Base-by-base conservation (phyloP, 2,329 filamentous ascomycete species). In the Aureobasidium sp. region DNA sequence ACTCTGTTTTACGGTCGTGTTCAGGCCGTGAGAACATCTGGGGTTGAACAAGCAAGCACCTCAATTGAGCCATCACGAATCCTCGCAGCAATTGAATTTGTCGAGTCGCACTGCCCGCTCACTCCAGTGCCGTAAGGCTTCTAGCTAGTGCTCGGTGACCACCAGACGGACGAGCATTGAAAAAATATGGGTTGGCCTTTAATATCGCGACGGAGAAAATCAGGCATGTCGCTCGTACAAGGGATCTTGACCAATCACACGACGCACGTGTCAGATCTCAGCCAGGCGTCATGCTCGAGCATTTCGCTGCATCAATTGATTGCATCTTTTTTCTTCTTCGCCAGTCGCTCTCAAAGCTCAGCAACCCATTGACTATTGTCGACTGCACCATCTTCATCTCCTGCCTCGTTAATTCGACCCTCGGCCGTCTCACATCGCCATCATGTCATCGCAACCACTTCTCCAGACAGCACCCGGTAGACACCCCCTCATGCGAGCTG, bases 391-490 rank as follows among this genome's bases (percentile, higher is more conserved):
- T 36, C 17, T 29, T 8, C 39, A n/a, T 29, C 34, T 57, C 6
- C 20, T 27, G 25, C 41, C 14, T 12, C 31, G 31, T 42, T 42
- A 58, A 17, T 42, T 20, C 29, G 52, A 59, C n/a, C 49, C 41
- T 36, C 49, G 25, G 15, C 8, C 53, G 29, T 25, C 14, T 49
- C 64, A 64, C 57, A 66, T 62, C 51, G 39, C 65, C 74, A 82
- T 67, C 72, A 97, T 99, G 94, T 99, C 94, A 67, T 91, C 87
- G 75, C 93, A 97, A 79, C 94, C 94, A 72, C 89, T 99, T 63
- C 90, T 99, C 68, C 92, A 97, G 75, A 93, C 91, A 58, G 88
- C 92, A 58, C 92, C 91, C 67, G 92, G 92, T 96, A 82, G 69
- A 81, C 63, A 37, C 41, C 37, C 47, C 41, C 48, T 22, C 39